Base-by-base conservation (phyloP, 257 asterid species). In the Gentiana straminea region DNA sequence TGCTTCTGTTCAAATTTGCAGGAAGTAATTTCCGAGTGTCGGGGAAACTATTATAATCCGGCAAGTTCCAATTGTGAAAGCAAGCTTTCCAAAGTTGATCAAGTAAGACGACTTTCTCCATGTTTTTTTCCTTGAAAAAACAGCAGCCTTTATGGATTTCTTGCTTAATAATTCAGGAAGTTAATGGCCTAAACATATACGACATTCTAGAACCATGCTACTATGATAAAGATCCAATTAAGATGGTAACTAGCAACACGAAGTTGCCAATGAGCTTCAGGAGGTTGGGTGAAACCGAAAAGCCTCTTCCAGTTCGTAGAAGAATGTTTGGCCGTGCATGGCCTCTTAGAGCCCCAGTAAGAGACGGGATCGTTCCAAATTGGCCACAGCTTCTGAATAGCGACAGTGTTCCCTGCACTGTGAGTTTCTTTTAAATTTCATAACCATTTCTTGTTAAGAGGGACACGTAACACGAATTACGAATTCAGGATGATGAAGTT, bases 301-400 rank as follows among this genome's bases (percentile, higher is more conserved):
- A 86, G 79, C 94, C 94, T 51, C 76, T 83, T 64, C 84, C 84
- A 6, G 86, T 87, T 10, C 73, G 98, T 57, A 78, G 73, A 73
- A 72, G 98, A 63, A 83, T 91, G 71, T 91, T 91, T 62, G 98
- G 98, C 1, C 93, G 98, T 50, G 97, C 97, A 11, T 91, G 98
- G 98, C 98, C 98, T 39, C 65, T 74, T 51, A 73, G 92, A 80
- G 97, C 98, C 60, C 94, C 89, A 0, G 98, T 91, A 24, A 78
- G 77, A 77, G 84, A 68, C 5, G 98, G 98, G 49, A 70, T 64
- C 57, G 95, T 91, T 62, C 96, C 96, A 8, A 68, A 81, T 41
- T 91, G 98, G 98, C 95, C 98, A 0, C 72, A 91, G 58, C 84
- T 91, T 75, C 75, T 81, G 63, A 64, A 66, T 7, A 49, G 64